Evolutionary conservation across 208 protist genomes (phyloP).

Genomic region (Strigomonas culicis): DNA sequence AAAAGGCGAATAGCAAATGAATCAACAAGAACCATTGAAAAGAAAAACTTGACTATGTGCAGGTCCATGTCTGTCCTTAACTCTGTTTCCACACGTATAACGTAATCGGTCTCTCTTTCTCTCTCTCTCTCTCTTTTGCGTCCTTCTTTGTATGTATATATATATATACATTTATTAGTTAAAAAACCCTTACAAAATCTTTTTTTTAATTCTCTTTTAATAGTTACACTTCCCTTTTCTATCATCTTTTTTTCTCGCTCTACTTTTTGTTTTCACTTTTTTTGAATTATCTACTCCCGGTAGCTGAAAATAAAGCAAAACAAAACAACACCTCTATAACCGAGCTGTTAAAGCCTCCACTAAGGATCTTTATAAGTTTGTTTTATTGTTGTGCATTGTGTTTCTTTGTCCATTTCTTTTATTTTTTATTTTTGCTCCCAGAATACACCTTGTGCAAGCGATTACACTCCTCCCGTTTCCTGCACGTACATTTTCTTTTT

Average conservation of each 20-base stretch:
- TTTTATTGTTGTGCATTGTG: background rate
- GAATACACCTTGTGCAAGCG: background rate
- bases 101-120: no score
- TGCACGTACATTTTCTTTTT: no score
- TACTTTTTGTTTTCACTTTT: background rate
- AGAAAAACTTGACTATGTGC: no score
- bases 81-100: no score
- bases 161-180: background rate
- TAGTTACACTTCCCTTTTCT: background rate
- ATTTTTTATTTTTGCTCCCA: background rate
- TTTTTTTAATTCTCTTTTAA: background rate
- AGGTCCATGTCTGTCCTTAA: no score
- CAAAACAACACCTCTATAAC: background rate
- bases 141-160: background rate
- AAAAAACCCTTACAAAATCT: background rate
- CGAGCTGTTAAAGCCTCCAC: background rate
- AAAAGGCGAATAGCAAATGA: no score
- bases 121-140: background rate
- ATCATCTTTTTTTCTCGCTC: constrained; percentile 3
- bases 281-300: background rate
- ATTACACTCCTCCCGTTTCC: background rate
- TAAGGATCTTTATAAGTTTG: background rate
- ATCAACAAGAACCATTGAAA: no score
- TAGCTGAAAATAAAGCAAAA: background rate
- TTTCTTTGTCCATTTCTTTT: constrained; percentile 2